Conservation (phyloP, 2,329 filamentous ascomycete genomes). For the Bipolaris victoriae region DNA sequence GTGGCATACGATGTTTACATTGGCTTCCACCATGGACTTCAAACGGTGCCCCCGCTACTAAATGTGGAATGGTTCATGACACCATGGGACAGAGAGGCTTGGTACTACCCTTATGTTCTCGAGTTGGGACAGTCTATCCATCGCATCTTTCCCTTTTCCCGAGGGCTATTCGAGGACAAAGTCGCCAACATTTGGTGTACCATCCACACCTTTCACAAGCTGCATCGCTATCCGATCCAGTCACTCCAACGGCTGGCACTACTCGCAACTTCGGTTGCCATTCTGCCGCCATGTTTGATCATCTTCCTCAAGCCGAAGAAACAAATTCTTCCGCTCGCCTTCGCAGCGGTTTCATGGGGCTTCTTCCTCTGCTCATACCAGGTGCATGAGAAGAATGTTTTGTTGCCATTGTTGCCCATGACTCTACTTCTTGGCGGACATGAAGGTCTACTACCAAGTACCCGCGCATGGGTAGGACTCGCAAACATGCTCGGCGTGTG, state of each 20-base stretch:
- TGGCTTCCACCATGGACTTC: slow-evolving; percentile 60
- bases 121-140: slow-evolving; percentile 85
- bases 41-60: slow-evolving; percentile 10
- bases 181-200: slow-evolving; percentile 99
- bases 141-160: slow-evolving; percentile 92
- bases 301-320: slow-evolving; percentile 80
- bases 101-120: slow-evolving; percentile 76
- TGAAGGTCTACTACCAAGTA: slow-evolving; percentile 76
- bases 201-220: slow-evolving; percentile 86
- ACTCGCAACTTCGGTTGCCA: slow-evolving; percentile 73
- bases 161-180: slow-evolving; percentile 98
- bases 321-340: slow-evolving; percentile 76
- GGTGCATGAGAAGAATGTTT: slow-evolving; percentile 96
- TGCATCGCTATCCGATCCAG: slow-evolving; percentile 73
- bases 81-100: slow-evolving; percentile 65
- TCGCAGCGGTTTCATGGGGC: slow-evolving; percentile 88
- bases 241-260: slow-evolving; percentile 80
- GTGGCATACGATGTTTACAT: slow-evolving; percentile 71
- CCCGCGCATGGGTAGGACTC: slow-evolving; percentile 92
- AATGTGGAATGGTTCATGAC: slow-evolving; percentile 31
- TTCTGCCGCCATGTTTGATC: slow-evolving; percentile 78
- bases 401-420: slow-evolving; percentile 92
- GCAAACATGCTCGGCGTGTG: slow-evolving; percentile 87
- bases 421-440: slow-evolving; percentile 82
- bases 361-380: slow-evolving; percentile 99